Base-by-base conservation (phyloP, 306 rosid genomes). In the Dryas drummondii region DNA sequence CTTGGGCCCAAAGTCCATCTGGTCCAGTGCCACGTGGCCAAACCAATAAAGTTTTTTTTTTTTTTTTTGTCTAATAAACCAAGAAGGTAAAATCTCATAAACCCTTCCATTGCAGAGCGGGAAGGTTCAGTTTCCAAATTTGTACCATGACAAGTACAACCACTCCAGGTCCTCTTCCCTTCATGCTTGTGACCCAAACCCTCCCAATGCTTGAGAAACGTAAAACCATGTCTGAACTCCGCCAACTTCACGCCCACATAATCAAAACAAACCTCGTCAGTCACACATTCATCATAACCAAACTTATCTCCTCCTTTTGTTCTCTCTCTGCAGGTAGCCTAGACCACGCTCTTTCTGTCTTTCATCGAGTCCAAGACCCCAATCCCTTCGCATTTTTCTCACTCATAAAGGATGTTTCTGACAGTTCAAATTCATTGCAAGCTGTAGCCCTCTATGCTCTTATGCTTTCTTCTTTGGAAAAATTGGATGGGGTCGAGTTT, bases 251-350 rank as follows among this genome's bases (percentile, higher is more conserved):
- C 42, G 88, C 86, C 55, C 78, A 78, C 66, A 45, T 82, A 41
- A 72, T 88, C 81, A 88, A 88, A 78, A 86, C 90, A 66, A 86
- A 84, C 75, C 84, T 88, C 78, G 58, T 86, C 41, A 52, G 56
- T 52, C 82, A 84, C 79, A 64, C 77, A 8, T 12, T 71, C 7
- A 75, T 68, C 17, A 67, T 72, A 6, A 60, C 73, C 46, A 86
- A 86, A 57, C 84, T 88, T 68, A 44, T 82, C 19, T 56, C 84
- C 26, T 63, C 42, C 14, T 32, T 32, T 1, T 78, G 51, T 19
- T 58, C 78, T 69, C 47, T 70, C 75, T 17, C 72, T 12, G 37
- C 37, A 32, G 82, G 79, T 4, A 81, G 56, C 66, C 53, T 78
- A 55, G 53, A 81, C 58, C 76, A 81, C 8, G 85, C 88, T n/a